Conservation (phyloP, 202 grass and related monocot species). For the Schoenoplectus tabernaemontani region DNA sequence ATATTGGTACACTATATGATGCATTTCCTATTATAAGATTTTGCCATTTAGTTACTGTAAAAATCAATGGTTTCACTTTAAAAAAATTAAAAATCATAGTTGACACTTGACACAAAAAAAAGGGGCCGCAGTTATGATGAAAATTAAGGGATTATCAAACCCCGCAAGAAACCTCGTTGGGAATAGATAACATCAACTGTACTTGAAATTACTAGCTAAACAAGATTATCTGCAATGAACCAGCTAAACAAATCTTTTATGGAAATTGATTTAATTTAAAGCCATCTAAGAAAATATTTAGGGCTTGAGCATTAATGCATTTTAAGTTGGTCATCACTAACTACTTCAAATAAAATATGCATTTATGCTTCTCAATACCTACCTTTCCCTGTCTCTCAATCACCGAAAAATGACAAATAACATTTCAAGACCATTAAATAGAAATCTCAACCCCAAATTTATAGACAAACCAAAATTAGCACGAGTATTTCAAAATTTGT, state of each 20-base stretch:
- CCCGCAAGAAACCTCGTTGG: not conserved
- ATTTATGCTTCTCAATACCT: conserved; percentile 7
- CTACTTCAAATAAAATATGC: not conserved
- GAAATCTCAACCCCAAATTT: not conserved
- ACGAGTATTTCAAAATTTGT: not conserved
- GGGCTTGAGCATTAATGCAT: not conserved
- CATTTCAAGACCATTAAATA: not conserved
- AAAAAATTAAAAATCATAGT: not conserved
- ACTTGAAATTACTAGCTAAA: not conserved
- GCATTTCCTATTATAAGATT: not conserved
- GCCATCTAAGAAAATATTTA: conserved; percentile 10
- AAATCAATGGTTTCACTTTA: not conserved
- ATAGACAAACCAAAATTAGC: not conserved
- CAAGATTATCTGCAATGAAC: not conserved
- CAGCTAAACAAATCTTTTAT: not conserved
- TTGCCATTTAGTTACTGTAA: not conserved
- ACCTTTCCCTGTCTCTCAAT: not conserved
- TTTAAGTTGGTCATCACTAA: not conserved
- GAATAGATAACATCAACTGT: not conserved
- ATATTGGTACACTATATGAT: not conserved
- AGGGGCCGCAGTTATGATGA: not conserved
- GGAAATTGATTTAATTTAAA: not conserved
- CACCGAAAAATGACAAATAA: conserved; percentile 5
- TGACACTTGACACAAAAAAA: not conserved
- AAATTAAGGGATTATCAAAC: not conserved